phyloP scores from a whole-genome alignment of 1,284 basidiomycete genomes.

The Inonotus hispidus region DNA sequence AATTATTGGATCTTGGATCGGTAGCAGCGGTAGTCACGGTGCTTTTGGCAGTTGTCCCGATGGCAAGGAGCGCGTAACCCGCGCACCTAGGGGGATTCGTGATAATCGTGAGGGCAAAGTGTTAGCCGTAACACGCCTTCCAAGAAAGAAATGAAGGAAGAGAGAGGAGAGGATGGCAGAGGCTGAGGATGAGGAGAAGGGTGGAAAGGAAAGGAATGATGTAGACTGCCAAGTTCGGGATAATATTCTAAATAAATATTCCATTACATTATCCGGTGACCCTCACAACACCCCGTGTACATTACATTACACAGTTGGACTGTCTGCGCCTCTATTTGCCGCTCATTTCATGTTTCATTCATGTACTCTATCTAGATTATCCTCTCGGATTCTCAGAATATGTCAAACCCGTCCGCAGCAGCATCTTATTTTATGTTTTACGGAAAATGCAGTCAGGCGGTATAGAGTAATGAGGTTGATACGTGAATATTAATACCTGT shows the following conservation, averaged over 20 bases:
- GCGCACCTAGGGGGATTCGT: background rate
- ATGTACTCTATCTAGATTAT: no score
- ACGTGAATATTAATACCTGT: background rate
- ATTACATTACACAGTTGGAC: no score
- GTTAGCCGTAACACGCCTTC: background rate
- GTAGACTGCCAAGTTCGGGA: background rate
- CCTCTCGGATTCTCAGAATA: no score
- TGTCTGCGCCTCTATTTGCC: no score
- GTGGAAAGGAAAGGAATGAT: background rate
- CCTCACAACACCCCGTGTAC: no score
- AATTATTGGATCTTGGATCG: background rate
- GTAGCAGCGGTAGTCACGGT: slow-evolving; percentile 17
- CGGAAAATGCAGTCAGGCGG: background rate
- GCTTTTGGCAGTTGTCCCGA: slow-evolving; percentile 4
- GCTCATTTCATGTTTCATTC: no score
- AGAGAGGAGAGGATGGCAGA: background rate
- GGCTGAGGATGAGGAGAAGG: background rate
- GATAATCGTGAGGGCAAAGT: background rate
- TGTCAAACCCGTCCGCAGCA: no score
- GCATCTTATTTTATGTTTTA: no score
- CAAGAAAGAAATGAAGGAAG: background rate
- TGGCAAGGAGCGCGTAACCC: background rate
- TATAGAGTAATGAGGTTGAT: no score
- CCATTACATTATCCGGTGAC: no score
- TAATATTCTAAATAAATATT: background rate